phyloP scores from a whole-genome alignment of 495 filamentous ascomycete species.

The Articulospora tetracladia region DNA sequence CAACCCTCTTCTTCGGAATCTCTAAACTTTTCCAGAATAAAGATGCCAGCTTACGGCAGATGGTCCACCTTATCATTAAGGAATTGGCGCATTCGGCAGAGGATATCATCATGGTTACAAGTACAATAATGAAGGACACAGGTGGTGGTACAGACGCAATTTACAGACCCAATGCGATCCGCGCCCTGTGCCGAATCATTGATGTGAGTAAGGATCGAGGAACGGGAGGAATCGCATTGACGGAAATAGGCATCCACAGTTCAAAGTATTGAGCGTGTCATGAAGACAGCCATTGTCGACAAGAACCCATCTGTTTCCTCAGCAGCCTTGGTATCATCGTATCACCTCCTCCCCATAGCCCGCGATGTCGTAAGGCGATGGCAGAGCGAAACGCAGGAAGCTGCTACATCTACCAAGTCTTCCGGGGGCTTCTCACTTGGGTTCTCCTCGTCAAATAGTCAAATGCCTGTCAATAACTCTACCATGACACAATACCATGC shows the following conservation, averaged over 20 bases:
- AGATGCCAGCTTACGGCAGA: slow-evolving; percentile 95
- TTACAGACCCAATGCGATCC: slow-evolving; percentile 95
- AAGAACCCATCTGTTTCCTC: slow-evolving; percentile 98
- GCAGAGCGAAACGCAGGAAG: slow-evolving; percentile 99
- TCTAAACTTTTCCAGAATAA: slow-evolving; percentile 99
- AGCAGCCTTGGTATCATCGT: slow-evolving; percentile 93
- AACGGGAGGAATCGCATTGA: slow-evolving; percentile 22
- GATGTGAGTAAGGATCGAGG: slow-evolving; percentile 58
- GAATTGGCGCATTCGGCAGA: slow-evolving; percentile 95
- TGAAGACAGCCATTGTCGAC: slow-evolving; percentile 99
- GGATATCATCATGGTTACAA: slow-evolving; percentile 99
- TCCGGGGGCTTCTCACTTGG: slow-evolving; percentile 85
- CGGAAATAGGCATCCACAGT: slow-evolving; percentile 78
- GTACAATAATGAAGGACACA: slow-evolving; percentile 99
- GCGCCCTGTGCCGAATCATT: slow-evolving; percentile 93
- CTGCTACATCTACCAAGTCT: slow-evolving; percentile 83
- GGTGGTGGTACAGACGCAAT: slow-evolving; percentile 92
- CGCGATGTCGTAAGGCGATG: slow-evolving; percentile 93
- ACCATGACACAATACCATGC: slow-evolving; percentile 99
- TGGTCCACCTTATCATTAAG: slow-evolving; percentile 98
- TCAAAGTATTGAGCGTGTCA: slow-evolving; percentile 94
- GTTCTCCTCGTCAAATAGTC: slow-evolving; percentile 71
- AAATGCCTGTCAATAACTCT: slow-evolving; percentile 70
- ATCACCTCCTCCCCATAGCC: slow-evolving; percentile 95
- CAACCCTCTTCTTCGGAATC: slow-evolving; percentile 97